Evolutionary conservation across 306 rosid species (phyloP), one percentile per base, ranked within the genome.

Genomic region (Castanea crenata): DNA sequence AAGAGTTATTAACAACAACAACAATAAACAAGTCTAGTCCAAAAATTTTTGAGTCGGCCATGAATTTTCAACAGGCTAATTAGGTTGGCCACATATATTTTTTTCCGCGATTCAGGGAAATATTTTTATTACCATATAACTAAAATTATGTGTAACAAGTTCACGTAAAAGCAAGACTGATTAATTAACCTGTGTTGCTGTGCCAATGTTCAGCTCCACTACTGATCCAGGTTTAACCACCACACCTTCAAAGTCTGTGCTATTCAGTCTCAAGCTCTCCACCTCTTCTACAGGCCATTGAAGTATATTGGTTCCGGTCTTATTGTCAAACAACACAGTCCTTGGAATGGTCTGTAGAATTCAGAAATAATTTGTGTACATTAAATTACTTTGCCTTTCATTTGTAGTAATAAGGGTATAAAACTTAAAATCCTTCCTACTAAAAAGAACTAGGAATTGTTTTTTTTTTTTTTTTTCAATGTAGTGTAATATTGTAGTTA

Each of bases 261-360:
- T 83, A 61, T 76, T 79, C 15, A 92, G 31, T 78, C 98, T 89
- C 86, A 94, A 83, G 71, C 79, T 87, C 84, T 94, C 97, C 20
- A 94, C 70, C 83, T 94, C 98, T 69, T 94, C 90, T 41, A 94
- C 92, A 3, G 98, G 98, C 98, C 98, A 92, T 62, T 87, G 92
- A 74, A 90, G 69, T 74, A 94, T 20, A 82, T 89, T 87, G 58
- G 88, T 69, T 56, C 90, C 89, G 0, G 94, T 94, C 83, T 89
- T 83, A 27, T 77, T 79, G 81, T 94, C 98, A 35, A 83, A 89
- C 80, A 90, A n/a, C 29, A 94, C 97, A 4, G 81, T 79, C 75
- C 98, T 91, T 23, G 98, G 98, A 84, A 94, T 79, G 0, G 92
- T 88, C 98, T 93, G 81, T 44, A 46, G 25, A 46, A 78, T 76